These are phyloP conservation scores for Ophiocytium majus DNA, from an alignment of 352 stramenopile species.

Conservation along the genomic window DNA sequence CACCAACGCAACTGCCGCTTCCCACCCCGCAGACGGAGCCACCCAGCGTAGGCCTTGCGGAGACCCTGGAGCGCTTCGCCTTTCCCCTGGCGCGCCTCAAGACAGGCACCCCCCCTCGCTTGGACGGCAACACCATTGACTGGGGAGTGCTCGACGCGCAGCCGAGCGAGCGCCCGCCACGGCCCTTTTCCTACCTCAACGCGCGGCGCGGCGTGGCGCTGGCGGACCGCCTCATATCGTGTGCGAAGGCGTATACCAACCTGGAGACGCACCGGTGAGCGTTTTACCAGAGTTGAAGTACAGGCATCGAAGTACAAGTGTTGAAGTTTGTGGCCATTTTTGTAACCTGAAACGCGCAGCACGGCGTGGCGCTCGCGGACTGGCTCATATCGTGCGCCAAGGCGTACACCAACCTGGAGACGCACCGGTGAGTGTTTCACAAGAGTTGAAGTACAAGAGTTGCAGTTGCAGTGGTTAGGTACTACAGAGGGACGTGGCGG, in stretches of 20 bases:
- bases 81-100: slow-evolving; percentile 92
- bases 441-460: too few species aligned
- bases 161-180: slow-evolving; percentile 80
- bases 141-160: slow-evolving; percentile 80
- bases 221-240: slow-evolving; percentile 76
- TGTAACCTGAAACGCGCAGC: slow-evolving; percentile 18
- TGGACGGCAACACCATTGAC: slow-evolving; percentile 91
- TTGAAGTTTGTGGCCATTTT: slow-evolving; percentile 74
- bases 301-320: too few species aligned
- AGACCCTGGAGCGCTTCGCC: slow-evolving; percentile 83
- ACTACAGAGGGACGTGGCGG: too few species aligned
- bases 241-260: slow-evolving; percentile 93
- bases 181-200: slow-evolving; percentile 89
- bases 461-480: too few species aligned
- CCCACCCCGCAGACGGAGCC: slow-evolving; percentile 73
- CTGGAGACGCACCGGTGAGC: slow-evolving; percentile 79
- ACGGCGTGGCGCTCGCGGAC: slow-evolving; percentile 56
- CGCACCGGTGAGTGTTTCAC: slow-evolving; percentile 73
- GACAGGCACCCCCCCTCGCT: slow-evolving; percentile 91
- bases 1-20: neutral
- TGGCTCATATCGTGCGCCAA: slow-evolving; percentile 86
- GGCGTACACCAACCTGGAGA: slow-evolving; percentile 92
- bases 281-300: neutral
- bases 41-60: slow-evolving; percentile 85
- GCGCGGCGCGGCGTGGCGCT: slow-evolving; percentile 44